Evolutionary conservation across 805 yeast genomes (phyloP), one percentile per base, ranked within the genome.

Genomic region (Candida suzukii): DNA sequence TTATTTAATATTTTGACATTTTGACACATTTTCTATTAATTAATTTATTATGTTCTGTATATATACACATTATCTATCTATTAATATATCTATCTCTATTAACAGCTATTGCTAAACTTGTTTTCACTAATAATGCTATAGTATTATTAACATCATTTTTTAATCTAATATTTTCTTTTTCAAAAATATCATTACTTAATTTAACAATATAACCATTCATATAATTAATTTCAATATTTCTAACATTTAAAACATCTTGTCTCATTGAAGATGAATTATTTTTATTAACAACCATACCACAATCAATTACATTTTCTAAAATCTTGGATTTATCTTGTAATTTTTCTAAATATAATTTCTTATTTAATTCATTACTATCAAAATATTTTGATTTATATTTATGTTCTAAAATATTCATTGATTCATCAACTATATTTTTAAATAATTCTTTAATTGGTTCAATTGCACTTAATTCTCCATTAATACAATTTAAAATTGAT

Each of bases 201-300:
- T 53, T 56, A 1, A 74, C 80, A 12, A 90, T 69, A 53, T 78
- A 87, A 1, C 97, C 97, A 56, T 90, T 93, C 44, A 91, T 80
- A 56, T 74, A 83, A 45, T 81, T 84, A 18, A 91, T 75, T 56
- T 91, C 99, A 0, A 93, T 85, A 14, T 68, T 71, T 49, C 75
- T 71, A 44, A 73, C 62, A 47, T 62, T 56, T 36, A 67, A 52
- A 16, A 78, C 63, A 51, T 91, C 98, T 43, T 76, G 78, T 38
- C 84, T 65, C 90, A 83, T 83, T 14, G 86, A 78, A 9, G 84
- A 72, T 36, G 76, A 70, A 54, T 88, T 91, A 32, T 69, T 57
- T 0, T 73, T 70, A 40, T 59, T 58, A 17, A 57, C 28, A 2
- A 39, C 42, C 25, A 53, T 50, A 4, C 67, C 67, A 35, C 51